Base-by-base conservation (phyloP, 768 basidiomycete genomes). In the Tubosaeta sp. region DNA sequence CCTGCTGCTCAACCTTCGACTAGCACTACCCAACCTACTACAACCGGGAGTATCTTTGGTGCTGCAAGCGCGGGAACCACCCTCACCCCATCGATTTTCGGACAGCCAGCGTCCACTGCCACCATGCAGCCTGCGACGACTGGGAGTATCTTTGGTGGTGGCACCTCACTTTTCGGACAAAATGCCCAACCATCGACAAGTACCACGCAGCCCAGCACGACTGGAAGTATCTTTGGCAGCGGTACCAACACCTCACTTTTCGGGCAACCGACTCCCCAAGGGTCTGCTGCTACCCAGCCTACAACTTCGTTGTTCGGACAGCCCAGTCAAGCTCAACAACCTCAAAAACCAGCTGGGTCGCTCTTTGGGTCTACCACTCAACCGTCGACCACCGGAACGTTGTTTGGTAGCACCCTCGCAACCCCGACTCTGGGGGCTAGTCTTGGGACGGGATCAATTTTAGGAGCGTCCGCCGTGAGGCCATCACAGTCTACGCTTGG, bases 331-430 rank as follows among this genome's bases (percentile, higher is more conserved):
- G 32, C 50, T 41, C 60, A 63, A 57, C 57, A 61, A 51, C 47
- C 53, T 48, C 56, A 57, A 59, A 59, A 59, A 53, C 60, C 61
- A 17, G 34, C 46, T 0, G 60, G 65, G n/a, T 59, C 65, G 13
- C 54, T 72, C 31, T 71, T 70, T 63, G 70, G 62, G 8, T 69
- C 70, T 6, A 67, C 59, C 33, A 37, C 48, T 33, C 61, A 62
- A 45, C 54, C 68, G 4, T 48, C 59, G 16, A 41, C 54, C 13
- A 66, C 70, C 26, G 67, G 70, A 9, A 64, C 59, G 12, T 61
- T 78, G 16, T 73, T 77, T 64, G 64, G 74, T 34, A 65, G 65
- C 44, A 62, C 65, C 48, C 60, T 71, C 10, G 51, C 58, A 31
- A 54, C 64, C 41, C 73, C 76, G 12, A 59, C 64, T 19, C 62